Conservation (phyloP, 2,329 filamentous ascomycete species). For the Fusarium palustre region DNA sequence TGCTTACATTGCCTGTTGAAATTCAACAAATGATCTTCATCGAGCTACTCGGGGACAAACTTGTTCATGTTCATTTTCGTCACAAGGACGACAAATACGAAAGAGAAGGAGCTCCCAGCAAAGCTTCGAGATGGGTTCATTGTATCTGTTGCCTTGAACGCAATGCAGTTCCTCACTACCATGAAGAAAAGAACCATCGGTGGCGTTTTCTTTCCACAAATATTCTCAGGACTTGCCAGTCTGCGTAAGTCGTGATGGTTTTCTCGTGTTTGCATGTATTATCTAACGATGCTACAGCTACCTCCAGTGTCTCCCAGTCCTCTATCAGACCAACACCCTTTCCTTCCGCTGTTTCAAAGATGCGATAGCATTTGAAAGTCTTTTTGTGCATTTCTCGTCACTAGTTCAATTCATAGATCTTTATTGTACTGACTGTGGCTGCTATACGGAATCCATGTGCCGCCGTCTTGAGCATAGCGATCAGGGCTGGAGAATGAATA, state of each 20-base stretch:
- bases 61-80: constrained; percentile 2
- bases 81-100: not conserved
- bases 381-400: not conserved
- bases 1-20: not conserved
- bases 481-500: not conserved
- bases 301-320: constrained; percentile 7
- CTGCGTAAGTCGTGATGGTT: not conserved
- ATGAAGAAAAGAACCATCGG: constrained; percentile 1
- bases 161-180: not conserved
- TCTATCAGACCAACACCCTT: constrained; percentile 18
- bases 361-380: not conserved
- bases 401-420: not conserved
- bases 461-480: no score
- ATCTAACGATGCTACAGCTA: constrained; percentile 3
- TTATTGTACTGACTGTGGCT: not conserved
- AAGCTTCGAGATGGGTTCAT: not conserved
- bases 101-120: not conserved
- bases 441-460: not conserved
- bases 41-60: not conserved
- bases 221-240: constrained; percentile 22
- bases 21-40: not conserved
- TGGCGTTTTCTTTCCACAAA: not conserved
- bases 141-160: not conserved
- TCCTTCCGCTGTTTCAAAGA: not conserved
- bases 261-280: not conserved